Conservation (phyloP, 352 stramenopile genomes). For the Thraustochytrium aureum region DNA sequence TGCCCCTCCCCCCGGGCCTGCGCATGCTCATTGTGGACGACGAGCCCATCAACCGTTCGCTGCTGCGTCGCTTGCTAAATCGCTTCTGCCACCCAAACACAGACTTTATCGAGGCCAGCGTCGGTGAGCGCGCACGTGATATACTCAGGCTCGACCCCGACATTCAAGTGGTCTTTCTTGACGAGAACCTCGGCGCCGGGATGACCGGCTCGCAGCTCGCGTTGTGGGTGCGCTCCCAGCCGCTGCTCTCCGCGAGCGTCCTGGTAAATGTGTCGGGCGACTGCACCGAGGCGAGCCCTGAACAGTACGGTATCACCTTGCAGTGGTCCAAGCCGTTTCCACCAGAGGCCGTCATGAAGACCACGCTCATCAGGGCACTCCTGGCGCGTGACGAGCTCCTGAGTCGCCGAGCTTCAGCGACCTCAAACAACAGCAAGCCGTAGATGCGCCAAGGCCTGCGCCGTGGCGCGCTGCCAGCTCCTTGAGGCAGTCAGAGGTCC, state of each 20-base stretch:
- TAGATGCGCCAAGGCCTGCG: too few species aligned
- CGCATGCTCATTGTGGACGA: slow-evolving; percentile 11
- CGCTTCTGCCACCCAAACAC: background rate
- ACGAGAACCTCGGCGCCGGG: background rate
- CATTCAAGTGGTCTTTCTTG: background rate
- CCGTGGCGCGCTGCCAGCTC: too few species aligned
- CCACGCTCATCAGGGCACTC: background rate
- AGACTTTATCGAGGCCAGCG: background rate
- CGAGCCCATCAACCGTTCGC: background rate
- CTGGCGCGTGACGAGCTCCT: too few species aligned
- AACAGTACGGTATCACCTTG: background rate
- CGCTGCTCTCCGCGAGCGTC: background rate
- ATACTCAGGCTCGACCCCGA: background rate
- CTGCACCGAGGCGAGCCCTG: background rate
- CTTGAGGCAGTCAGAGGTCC: too few species aligned
- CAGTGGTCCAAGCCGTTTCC: background rate
- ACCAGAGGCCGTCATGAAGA: background rate
- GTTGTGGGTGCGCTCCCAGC: background rate
- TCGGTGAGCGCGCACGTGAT: background rate
- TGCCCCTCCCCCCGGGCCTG: background rate
- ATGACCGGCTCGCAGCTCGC: background rate
- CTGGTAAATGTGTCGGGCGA: background rate
- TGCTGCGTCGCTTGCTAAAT: background rate
- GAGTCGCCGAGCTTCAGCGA: too few species aligned
- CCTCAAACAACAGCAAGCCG: too few species aligned